Base-by-base conservation (phyloP, 495 filamentous ascomycete genomes). In the Neurospora pannonica region DNA sequence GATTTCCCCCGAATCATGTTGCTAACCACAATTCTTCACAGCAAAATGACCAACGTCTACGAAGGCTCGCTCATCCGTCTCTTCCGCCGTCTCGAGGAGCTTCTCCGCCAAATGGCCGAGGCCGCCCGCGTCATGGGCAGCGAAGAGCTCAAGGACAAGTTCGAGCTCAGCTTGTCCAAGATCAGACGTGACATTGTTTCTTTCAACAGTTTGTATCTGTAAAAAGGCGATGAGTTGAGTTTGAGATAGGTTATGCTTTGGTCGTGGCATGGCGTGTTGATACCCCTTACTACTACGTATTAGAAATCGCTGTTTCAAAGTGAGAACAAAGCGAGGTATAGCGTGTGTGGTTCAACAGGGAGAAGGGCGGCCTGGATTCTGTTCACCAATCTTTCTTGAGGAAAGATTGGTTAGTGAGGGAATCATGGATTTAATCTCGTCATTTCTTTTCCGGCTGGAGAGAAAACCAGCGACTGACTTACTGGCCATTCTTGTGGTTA, bases 31-130 rank as follows among this genome's bases (percentile, higher is more conserved):
- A 24, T 42, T 10, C 15, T n/a, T 42, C 11, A 67, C 71, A 97
- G 94, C 83, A 95, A 95, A 91, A 97, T 98, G 95, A 97, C 96
- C 38, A 95, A 97, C 80, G 93, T 95, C 43, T 99, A 97, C 82
- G 96, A 99, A 81, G 96, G 96, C 67, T 97, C 92, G 73, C 86
- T 99, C 76, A 98, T 99, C 79, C 93, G 96, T 39, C 90, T 98
- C 70, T 98, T 99, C 89, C 91, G 96, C 70, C 92, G 97, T 28
- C 85, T 99, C 42, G 97, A 99, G 83, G 96, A 99, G 84, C 88
- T 97, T 71, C 85, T 99, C n/a, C 88, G 97, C 76, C 96, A 99
- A 83, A 97, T 98, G 89, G 95, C 92, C n/a, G 92, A 97, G 83
- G 96, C 94, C 48, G 89, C 92, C 76, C 97, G 97, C 83, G 95